Base-by-base conservation (phyloP, 1,284 basidiomycete species). In the Moniliella sp. region DNA sequence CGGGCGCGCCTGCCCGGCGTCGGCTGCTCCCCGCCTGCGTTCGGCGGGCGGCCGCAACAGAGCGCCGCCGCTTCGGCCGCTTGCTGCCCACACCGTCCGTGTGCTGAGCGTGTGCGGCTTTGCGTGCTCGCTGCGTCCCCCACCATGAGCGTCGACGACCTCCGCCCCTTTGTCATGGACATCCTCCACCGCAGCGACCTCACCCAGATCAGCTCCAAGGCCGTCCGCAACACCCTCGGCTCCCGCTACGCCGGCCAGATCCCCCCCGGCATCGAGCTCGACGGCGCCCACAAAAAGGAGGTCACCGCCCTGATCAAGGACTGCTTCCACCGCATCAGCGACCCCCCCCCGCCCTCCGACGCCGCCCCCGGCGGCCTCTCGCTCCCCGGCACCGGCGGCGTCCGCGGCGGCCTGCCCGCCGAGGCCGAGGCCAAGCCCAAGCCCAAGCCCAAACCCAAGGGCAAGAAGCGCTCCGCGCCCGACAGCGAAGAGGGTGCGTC, bases 131-230 rank as follows among this genome's bases (percentile, higher is more conserved):
- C n/a, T n/a, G n/a, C n/a, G n/a, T n/a, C n/a, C n/a, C n/a, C n/a
- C n/a, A n/a, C n/a, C n/a, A 23, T 23, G 21, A n/a, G n/a, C n/a
- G 21, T 23, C 21, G n/a, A 7, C n/a, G 21, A 7, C 7, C 42
- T 56, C 15, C 44, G 46, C 15, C 43, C 42, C 15, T 42, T 43
- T 31, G 50, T 56, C 39, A 43, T 47, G 15, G 43, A 48, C 31
- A 48, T 56, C 35, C 48, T 56, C 34, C 41, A 45, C 30, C 39
- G 44, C n/a, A 36, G 50, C 7, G 53, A 56, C 27, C 42, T 56
- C 25, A 40, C 42, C 28, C 40, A 43, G n/a, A 39, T 56, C 35
- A 49, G 50, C 4, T 46, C 50, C 13, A 49, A 50, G 32, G 45
- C 45, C 31, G 45, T 56, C 16, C 46, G 53, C 28, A 35, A 31